Base-by-base conservation (phyloP, 1,284 basidiomycete genomes). In the Malassezia equina region DNA sequence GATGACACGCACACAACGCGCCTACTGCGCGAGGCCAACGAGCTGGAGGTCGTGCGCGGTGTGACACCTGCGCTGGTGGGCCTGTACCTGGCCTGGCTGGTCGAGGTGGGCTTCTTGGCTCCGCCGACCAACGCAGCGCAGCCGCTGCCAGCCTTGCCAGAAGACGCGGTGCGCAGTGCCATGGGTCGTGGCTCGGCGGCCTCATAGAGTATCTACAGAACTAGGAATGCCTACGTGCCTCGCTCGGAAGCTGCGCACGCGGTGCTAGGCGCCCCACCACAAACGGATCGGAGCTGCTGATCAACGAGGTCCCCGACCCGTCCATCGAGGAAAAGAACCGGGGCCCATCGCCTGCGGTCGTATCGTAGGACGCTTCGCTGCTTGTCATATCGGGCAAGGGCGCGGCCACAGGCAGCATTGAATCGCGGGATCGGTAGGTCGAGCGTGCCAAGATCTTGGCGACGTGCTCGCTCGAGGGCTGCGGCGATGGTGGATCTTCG, bases 41-140 rank as follows among this genome's bases (percentile, higher is more conserved):
- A 79, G 62, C 66, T 63, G 9, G 65, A 75, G 19, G 80, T 67
- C 11, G 61, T 78, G n/a, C 79, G 78, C 59, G 88, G 89, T 0
- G 89, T 98, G 31, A 82, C 84, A 52, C 82, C 84, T 24, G 79
- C 79, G 31, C 75, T 91, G 44, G 82, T 95, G 78, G 91, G 88
- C 2, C 78, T 83, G 68, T 98, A 98, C 76, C 77, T 99, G n/a
- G 83, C 90, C 11, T 99, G 93, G 93, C 80, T 98, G 19, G 81
- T 96, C 32, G 81, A 82, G 13, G 89, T 86, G 6, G 86, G 80
- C 4, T 98, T 95, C 79, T 78, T 99, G 25, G 59, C 59, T 0
- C 33, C 52, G 19, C 65, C 61, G 6, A 39, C 49, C 9, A 23
- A n/a, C 32, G 36, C 33, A 2, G 56, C 24, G 3, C 19, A 25